Base-by-base conservation (phyloP, 129 eudicot genomes). In the Lactuca sativa region DNA sequence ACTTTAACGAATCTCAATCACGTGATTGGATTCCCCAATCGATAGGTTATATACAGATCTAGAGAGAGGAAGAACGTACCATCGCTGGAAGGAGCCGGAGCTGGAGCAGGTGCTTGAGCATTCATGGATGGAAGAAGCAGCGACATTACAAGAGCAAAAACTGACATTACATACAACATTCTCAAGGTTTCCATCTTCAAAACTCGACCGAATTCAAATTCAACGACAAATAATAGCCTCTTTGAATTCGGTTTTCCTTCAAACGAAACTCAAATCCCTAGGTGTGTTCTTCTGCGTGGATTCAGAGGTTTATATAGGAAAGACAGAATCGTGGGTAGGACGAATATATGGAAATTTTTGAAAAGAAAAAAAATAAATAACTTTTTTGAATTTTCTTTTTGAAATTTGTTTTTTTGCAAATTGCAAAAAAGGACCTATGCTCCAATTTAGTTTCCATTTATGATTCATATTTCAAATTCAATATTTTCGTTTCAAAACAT, bases 11-110 rank as follows among this genome's bases (percentile, higher is more conserved):
- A 9, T 16, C 18, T 69, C n/a, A 59, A 6, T 34, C 30, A 34
- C 38, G 57, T 15, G 52, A 61, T 2, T 60, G 13, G 8, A 57
- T 30, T 40, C 58, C 47, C 5, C 7, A 40, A 69, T 38, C 41
- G 44, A 48, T 25, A 37, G 7, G 33, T 36, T 25, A 6, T 30
- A 44, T 64, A 55, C 64, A 66, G 73, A 74, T 74, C 79, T 59
- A 62, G 67, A 38, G 62, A 56, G 40, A 54, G 30, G 52, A 65
- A 11, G 66, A 67, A 55, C 21, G 13, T 30, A 88, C 95, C 95
- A 68, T 84, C 95, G 51, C 73, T 80, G 2, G 88, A 62, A 64
- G 88, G 88, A 48, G 81, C 78, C 40, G 95, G 90, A 10, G 89
- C 89, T 9, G 86, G 82, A 31, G 69, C 85, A 71, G 95, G 78